Evolutionary conservation across 371 early-diverging fungal species (phyloP), one percentile per base, ranked within the genome.

Genomic region (Actinomortierella wolfii): DNA sequence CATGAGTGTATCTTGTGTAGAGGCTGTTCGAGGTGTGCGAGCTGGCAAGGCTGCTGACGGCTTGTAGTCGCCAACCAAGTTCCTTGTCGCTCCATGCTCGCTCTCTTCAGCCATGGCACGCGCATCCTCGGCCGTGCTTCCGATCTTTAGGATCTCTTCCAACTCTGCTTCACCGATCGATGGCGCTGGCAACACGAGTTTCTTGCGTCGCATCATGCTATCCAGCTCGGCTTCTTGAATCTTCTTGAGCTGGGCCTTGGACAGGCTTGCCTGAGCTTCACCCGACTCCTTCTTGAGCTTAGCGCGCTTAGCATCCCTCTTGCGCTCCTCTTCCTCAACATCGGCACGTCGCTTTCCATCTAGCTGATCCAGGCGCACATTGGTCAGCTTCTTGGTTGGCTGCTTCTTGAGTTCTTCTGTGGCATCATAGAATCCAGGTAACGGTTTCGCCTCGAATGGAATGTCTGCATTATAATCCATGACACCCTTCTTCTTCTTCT

Each of bases 401-500:
- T 92, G 89, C 11, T 87, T 83, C 44, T 78, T 86, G 40, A 82
- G 75, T 79, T 98, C 98, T 43, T 93, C 96, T 0, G 88, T 89
- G 1, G 92, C 89, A 62, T 96, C 96, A 74, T 92, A 96, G 62
- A 97, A 95, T 21, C 99, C 99, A 8, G 91, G 84, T 25, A 93
- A 86, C 0, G 94, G 92, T 25, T 82, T 83, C 57, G 88, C 91
- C 76, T 97, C 93, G 61, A 96, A 96, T 1, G 99, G 99, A 60
- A 95, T 92, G 57, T 98, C 97, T 21, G 92, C 91, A 68, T 97
- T 97, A 77, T 96, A 97, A 67, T 98, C 94, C 89, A 95, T 92
- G 9, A 88, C 91, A 59, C 83, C 79, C 63, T 83, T 84, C 77
- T 87, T 89, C 66, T 83, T 82, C 64, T 83, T 86, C 56, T 79